Conservation (phyloP, 2,329 filamentous ascomycete species). For the Colletotrichum incanum region DNA sequence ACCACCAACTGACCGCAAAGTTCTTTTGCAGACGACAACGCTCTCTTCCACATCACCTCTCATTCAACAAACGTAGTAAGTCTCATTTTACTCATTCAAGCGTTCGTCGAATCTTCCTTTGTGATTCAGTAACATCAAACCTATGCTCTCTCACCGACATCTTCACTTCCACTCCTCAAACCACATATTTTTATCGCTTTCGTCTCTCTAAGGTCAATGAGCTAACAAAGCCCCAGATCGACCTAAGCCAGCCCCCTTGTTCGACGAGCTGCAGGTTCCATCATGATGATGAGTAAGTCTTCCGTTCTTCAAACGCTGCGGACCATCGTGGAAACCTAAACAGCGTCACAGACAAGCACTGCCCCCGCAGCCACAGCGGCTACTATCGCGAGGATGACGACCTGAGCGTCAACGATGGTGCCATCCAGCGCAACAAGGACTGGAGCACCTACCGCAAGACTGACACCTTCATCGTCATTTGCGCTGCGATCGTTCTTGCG, state of each 20-base stretch:
- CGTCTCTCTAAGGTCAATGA: background rate
- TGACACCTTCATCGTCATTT: slow-evolving; percentile 16
- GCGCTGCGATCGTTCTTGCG: background rate
- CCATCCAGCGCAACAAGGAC: slow-evolving; percentile 26
- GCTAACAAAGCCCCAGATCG: slow-evolving; percentile 18
- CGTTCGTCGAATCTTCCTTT: background rate
- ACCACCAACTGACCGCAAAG: slow-evolving; percentile 4
- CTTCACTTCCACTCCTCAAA: background rate
- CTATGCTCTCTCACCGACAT: background rate
- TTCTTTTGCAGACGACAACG: slow-evolving; percentile 19
- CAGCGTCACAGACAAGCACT: background rate
- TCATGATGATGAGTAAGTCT: slow-evolving; percentile 29
- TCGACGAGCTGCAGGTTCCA: background rate
- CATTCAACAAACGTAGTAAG: slow-evolving; percentile 24
- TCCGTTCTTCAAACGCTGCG: background rate
- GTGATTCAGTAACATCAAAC: background rate
- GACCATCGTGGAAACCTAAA: background rate
- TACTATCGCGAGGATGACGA: slow-evolving; percentile 33
- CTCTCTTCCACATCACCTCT: slow-evolving; percentile 5
- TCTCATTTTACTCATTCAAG: background rate
- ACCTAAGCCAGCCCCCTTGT: background rate
- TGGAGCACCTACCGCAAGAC: slow-evolving; percentile 39
- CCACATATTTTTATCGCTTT: background rate
- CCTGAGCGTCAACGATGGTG: slow-evolving; percentile 24
- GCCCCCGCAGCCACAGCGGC: slow-evolving; percentile 11